These are phyloP conservation scores for Bipolaris sorokiniana DNA, from an alignment of 2,329 filamentous ascomycete genomes.

Conservation along the genomic window DNA sequence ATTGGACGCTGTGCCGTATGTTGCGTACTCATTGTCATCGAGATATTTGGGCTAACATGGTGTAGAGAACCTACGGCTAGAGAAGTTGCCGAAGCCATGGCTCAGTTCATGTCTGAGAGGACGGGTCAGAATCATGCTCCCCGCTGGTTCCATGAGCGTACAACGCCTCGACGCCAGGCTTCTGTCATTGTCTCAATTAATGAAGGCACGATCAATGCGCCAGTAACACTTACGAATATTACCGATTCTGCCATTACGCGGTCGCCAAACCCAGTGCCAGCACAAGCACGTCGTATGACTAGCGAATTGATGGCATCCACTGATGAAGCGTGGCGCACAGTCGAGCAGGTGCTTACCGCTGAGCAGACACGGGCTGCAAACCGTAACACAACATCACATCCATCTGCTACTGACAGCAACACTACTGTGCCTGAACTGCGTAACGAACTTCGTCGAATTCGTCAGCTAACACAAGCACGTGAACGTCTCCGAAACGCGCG, in stretches of 20 bases:
- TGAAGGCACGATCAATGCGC: constrained; percentile 32
- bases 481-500: constrained; percentile 46
- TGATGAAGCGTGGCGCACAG: constrained; percentile 56
- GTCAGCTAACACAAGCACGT: constrained; percentile 46
- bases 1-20: constrained; percentile 36
- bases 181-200: constrained; percentile 50
- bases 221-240: constrained; percentile 31
- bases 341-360: constrained; percentile 55
- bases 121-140: constrained; percentile 22
- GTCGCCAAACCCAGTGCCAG: constrained; percentile 40
- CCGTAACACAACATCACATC: constrained; percentile 19
- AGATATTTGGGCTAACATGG: constrained; percentile 9
- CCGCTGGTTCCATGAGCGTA: constrained; percentile 28
- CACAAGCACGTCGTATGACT: constrained; percentile 40
- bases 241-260: constrained; percentile 39
- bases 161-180: constrained; percentile 47
- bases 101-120: constrained; percentile 32
- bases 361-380: constrained; percentile 38
- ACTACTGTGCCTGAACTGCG: constrained; percentile 41
- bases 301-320: constrained; percentile 42
- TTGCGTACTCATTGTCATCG: constrained; percentile 10
- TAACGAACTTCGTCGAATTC: constrained; percentile 43
- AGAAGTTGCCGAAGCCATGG: constrained; percentile 29
- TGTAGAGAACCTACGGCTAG: constrained; percentile 26
- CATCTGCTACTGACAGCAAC: constrained; percentile 21